Evolutionary conservation across 805 yeast genomes (phyloP).

Genomic region (Pichia eremophila): DNA sequence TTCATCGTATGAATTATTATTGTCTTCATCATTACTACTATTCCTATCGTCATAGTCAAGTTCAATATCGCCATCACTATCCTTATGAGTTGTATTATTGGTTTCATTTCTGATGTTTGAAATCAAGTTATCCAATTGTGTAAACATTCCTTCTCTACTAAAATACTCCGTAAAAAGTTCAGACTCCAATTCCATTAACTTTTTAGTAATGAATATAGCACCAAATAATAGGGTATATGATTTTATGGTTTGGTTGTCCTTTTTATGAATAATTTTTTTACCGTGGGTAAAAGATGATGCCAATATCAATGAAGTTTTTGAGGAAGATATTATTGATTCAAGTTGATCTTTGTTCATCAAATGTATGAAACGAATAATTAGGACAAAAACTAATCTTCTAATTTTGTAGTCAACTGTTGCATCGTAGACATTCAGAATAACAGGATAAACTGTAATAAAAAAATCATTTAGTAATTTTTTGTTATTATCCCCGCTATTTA

Average conservation of each 20-base stretch:
- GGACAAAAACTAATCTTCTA: conserved; percentile 46
- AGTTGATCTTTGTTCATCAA: conserved; percentile 29
- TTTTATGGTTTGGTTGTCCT: conserved; percentile 11
- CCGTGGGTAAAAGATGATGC: conserved; percentile 57
- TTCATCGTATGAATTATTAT: conserved; percentile 15
- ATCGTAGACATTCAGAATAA: conserved; percentile 55
- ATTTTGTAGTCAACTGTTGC: conserved; percentile 63
- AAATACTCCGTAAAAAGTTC: conserved; percentile 37
- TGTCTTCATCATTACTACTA: conserved; percentile 12
- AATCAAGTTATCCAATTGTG: conserved; percentile 34
- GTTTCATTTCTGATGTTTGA: not conserved
- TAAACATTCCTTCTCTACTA: conserved; percentile 64
- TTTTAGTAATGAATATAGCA: conserved; percentile 38
- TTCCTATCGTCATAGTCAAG: conserved; percentile 11
- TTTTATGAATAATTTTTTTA: conserved; percentile 20
- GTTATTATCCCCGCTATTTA: conserved; percentile 19
- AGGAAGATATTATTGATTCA: conserved; percentile 23
- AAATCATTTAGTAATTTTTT: conserved; percentile 25
- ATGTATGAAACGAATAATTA: conserved; percentile 42
- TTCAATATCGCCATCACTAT: conserved; percentile 1
- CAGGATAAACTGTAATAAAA: conserved; percentile 37
- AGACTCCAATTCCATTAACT: conserved; percentile 36
- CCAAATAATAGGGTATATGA: conserved; percentile 39
- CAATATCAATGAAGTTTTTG: conserved; percentile 38
- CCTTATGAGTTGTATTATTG: not conserved